phyloP scores from a whole-genome alignment of 2,329 filamentous ascomycete species.

The Paraconiothyrium brasiliense region DNA sequence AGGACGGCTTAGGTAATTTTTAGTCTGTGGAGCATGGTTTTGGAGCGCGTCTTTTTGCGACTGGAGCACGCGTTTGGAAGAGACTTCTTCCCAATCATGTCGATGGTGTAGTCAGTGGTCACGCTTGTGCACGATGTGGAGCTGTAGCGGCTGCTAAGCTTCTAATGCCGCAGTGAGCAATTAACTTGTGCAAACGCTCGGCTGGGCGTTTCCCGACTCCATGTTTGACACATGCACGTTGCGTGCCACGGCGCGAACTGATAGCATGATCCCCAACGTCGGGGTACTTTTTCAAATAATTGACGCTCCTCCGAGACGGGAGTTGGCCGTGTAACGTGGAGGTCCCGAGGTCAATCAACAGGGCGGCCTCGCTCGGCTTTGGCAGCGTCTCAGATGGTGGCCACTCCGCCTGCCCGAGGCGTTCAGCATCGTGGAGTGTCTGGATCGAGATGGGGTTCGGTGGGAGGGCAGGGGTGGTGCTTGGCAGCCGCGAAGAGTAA shows the following conservation, averaged over 20 bases:
- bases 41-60: slow-evolving; percentile 2
- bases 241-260: slow-evolving; percentile 6
- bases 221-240: slow-evolving; percentile 11
- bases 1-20: background rate
- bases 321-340: background rate
- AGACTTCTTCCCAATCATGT: background rate
- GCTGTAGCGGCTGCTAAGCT: slow-evolving; percentile 1
- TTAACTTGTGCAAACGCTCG: slow-evolving; percentile 8
- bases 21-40: background rate
- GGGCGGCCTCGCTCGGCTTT: slow-evolving; percentile 3
- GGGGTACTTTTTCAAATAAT: background rate
- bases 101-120: background rate
- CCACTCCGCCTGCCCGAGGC: slow-evolving; percentile 34
- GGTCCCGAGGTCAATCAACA: background rate
- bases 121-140: slow-evolving; percentile 4
- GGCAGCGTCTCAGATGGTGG: slow-evolving; percentile 10
- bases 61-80: background rate
- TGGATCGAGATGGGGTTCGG: slow-evolving; percentile 16
- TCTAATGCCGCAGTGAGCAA: slow-evolving; percentile 11
- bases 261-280: background rate
- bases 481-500: slow-evolving; percentile 37
- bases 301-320: background rate
- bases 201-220: slow-evolving; percentile 12
- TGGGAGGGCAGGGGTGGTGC: slow-evolving; percentile 29
- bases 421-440: slow-evolving; percentile 17